These are phyloP conservation scores for Aspergillus eucalypticola DNA, from an alignment of 2,329 filamentous ascomycete genomes.

Conservation along the genomic window DNA sequence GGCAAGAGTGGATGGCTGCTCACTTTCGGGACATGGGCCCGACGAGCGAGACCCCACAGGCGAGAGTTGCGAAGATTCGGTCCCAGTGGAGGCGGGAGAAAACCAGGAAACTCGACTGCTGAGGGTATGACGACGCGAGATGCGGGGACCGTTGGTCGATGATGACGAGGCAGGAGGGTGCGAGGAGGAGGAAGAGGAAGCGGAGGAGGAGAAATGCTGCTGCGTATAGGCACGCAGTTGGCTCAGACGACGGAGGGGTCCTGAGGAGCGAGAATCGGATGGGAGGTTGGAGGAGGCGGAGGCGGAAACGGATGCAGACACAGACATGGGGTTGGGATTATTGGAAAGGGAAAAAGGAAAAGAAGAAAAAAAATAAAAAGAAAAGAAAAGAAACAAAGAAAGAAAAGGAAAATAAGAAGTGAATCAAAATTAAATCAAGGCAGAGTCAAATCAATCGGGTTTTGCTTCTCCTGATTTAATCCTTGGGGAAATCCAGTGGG, in stretches of 20 bases:
- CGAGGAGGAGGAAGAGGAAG: no score
- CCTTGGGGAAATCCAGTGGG: no score
- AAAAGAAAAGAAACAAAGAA: no score
- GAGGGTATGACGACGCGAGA: slow-evolving; percentile 37
- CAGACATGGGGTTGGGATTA: slow-evolving; percentile 23
- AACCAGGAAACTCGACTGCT: slow-evolving; percentile 40
- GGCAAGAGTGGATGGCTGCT: slow-evolving; percentile 23
- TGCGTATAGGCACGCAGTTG: slow-evolving; percentile 44
- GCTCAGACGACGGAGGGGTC: slow-evolving; percentile 43
- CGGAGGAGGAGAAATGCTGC: slow-evolving; percentile 27
- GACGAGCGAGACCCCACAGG: slow-evolving; percentile 23
- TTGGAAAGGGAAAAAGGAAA: no score
- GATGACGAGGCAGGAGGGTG: slow-evolving; percentile 12
- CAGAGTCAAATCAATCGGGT: no score
- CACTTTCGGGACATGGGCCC: slow-evolving; percentile 33
- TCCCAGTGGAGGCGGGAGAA: slow-evolving; percentile 27
- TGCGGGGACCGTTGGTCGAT: slow-evolving; percentile 26
- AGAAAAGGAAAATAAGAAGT: no score
- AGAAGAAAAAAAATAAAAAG: no score
- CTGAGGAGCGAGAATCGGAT: slow-evolving; percentile 33
- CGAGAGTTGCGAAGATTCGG: slow-evolving; percentile 26
- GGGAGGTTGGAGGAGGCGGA: slow-evolving; percentile 33
- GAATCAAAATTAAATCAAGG: no score
- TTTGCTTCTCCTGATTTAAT: no score
- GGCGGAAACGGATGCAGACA: slow-evolving; percentile 41